Evolutionary conservation across 2,329 filamentous ascomycete genomes (phyloP).

Genomic region (Aspergillus transmontanensis): DNA sequence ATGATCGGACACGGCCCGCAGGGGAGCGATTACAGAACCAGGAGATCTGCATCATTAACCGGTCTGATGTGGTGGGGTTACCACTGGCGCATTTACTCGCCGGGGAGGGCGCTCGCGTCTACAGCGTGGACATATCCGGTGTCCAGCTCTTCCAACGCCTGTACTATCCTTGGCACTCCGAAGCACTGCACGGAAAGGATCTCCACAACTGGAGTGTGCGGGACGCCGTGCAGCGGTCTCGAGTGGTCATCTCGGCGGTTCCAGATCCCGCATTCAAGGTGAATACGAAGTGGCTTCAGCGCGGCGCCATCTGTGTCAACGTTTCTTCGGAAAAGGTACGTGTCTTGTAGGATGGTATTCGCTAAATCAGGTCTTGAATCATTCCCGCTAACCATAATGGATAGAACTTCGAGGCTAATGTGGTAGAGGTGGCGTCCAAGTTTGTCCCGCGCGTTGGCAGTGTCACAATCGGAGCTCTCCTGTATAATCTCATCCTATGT

Average conservation of each 20-base stretch:
- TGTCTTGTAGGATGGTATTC: background rate
- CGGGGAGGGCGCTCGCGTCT: background rate
- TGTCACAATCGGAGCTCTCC: background rate
- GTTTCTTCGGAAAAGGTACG: background rate
- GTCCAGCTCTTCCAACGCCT: background rate
- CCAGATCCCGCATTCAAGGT: conserved; percentile 1
- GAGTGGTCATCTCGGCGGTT: background rate
- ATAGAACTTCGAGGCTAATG: background rate
- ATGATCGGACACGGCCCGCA: background rate
- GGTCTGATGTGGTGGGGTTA: background rate
- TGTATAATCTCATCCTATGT: background rate
- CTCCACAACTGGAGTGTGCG: background rate
- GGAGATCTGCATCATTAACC: conserved; percentile 3
- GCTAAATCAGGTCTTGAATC: too few relatives aligned
- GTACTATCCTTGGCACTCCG: background rate
- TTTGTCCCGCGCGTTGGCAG: background rate
- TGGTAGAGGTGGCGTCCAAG: background rate
- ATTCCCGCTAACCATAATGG: background rate
- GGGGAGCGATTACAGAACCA: background rate
- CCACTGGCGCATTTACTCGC: background rate
- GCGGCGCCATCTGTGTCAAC: background rate
- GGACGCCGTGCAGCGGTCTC: background rate
- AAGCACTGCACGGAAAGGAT: background rate
- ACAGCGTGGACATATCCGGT: background rate
- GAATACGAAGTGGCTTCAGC: background rate